Conservation (phyloP, 2,329 filamentous ascomycete genomes). For the Drechslerella dactyloides region DNA sequence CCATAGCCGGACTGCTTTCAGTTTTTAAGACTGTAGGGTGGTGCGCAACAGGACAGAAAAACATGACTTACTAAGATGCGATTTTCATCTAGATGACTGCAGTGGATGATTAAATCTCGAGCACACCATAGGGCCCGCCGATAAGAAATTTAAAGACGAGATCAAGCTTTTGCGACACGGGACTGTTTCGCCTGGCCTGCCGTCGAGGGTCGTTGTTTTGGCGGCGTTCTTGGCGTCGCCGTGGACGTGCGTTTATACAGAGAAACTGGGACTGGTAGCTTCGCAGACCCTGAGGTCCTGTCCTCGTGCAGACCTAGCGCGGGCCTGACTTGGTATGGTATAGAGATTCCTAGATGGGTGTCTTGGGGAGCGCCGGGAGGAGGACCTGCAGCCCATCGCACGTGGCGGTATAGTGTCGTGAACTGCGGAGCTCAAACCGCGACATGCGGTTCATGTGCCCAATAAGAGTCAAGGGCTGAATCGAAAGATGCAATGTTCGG, state of each 20-base stretch:
- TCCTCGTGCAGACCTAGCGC: conserved; percentile 48
- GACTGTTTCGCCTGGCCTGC: conserved; percentile 47
- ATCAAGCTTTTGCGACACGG: conserved; percentile 50
- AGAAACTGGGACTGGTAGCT: conserved; percentile 6
- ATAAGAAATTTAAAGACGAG: conserved; percentile 24
- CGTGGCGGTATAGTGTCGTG: conserved; percentile 47
- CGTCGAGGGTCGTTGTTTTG: conserved; percentile 27
- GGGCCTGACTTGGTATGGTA: conserved; percentile 15
- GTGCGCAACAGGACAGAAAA: conserved; percentile 10
- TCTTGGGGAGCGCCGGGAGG: conserved; percentile 21
- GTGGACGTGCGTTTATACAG: not conserved
- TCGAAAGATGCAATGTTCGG: not conserved
- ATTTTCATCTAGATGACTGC: conserved; percentile 49
- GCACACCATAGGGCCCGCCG: conserved; percentile 18
- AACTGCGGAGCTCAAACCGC: conserved; percentile 3
- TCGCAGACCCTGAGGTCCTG: conserved; percentile 43
- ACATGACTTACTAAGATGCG: conserved; percentile 42
- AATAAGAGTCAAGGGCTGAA: conserved; percentile 30
- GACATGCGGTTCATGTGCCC: conserved; percentile 44
- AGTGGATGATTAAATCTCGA: conserved; percentile 48
- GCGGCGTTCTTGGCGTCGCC: conserved; percentile 34
- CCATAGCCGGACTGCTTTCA: conserved; percentile 4
- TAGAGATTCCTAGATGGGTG: conserved; percentile 10
- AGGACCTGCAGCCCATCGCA: conserved; percentile 42
- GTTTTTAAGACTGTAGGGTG: conserved; percentile 21